Base-by-base conservation (phyloP, 2,329 filamentous ascomycete genomes). In the Verticillium zaregamsianum region DNA sequence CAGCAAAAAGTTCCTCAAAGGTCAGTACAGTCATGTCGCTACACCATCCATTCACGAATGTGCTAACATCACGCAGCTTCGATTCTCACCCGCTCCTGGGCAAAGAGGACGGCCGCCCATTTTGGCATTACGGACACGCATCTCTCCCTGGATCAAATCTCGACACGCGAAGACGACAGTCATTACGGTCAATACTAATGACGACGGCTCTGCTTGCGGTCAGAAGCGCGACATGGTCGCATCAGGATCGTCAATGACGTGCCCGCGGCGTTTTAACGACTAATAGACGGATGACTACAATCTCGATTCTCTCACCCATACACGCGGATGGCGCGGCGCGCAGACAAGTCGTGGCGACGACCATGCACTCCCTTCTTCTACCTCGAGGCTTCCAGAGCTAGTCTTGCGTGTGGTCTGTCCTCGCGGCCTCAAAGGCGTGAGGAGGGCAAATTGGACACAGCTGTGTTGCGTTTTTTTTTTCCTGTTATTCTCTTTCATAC, bases 1-100 rank as follows among this genome's bases (percentile, higher is more conserved):
- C 61, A 96, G 92, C 86, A 99, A 98, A 84, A 97, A 97, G 80
- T 99, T 98, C 80, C 81, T 98, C 70, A 99, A 99, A 82, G 93
- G 94, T 97, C 87, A 79, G 84, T 69, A n/a, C 25, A 32, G 33
- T 17, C 37, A 12, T 40, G 12, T 15, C 23, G 4, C 4, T 14
- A 20, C 11, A 28, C 5, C 14, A 31, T 31, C 25, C 35, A 6
- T n/a, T 60, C 39, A 25, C 11, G 59, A 61, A 68, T 73, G 40
- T 8, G 20, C 45, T 49, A 20, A 71, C 66, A 20, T 2, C 5
- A 2, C 3, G 4, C 54, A 97, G 93, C 93, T 69, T 97, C 94
- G 31, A 93, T 98, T 70, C 83, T 96, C 64, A 91, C 93, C 39
- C 91, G 94, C 69, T 87, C 91, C 72, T 99, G 95, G 95, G 92